Base-by-base conservation (phyloP, 257 asterid genomes). In the Ligustrum vulgare region DNA sequence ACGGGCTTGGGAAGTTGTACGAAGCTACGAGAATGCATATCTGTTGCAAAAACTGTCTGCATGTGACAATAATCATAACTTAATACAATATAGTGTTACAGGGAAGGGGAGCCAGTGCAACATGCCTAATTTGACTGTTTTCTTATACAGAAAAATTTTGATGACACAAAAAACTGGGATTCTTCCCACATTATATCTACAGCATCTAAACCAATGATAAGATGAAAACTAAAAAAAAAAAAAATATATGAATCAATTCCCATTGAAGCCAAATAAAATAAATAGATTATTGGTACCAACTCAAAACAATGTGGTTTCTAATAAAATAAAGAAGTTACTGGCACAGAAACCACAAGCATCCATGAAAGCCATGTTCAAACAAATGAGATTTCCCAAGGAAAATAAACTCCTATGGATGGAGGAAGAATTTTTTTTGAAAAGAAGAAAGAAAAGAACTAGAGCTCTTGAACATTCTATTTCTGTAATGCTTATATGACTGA, bases 41-140 rank as follows among this genome's bases (percentile, higher is more conserved):
- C 98, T 49, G 97, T 87, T 66, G 92, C 96, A 83, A 85, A 93
- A 7, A 93, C 97, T 23, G 93, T 88, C 97, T 91, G 97, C 87
- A 84, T 35, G 58, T 47, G 63, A 72, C 76, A 51, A 56, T 10
- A 65, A 80, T 39, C 51, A 71, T 33, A 49, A 36, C 18, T 86
- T 49, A 79, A 77, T 68, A 60, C 69, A 75, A 75, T 47, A 74
- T 60, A 72, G 20, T 9, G 13, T 2, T 71, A 34, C 22, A 70
- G 54, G 63, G 74, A 72, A 67, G 49, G 64, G 41, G 22, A 36
- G 56, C 60, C 6, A 56, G 37, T 80, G 72, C 34, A 25, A 71
- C 77, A 65, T 65, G 67, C 15, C 5, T 10, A 60, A n/a, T 54
- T 54, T 45, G 25, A 54, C 63, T 54, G 25, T 54, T 41, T 41